Evolutionary conservation across 495 filamentous ascomycete species (phyloP).

Genomic region (Penicillium desertorum): DNA sequence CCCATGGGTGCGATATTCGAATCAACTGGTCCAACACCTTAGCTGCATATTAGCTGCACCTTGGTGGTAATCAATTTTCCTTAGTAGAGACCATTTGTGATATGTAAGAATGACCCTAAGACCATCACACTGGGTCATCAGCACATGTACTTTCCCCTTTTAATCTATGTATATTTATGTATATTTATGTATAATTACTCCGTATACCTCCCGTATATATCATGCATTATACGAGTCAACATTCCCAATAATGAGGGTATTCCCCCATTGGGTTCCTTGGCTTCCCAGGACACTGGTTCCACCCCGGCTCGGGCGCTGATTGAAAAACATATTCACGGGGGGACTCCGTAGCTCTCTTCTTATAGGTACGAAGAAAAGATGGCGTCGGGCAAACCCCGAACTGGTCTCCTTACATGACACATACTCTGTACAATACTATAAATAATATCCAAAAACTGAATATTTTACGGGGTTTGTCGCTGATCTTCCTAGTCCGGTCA

Average conservation of each 20-base stretch:
- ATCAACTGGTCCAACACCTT: slow-evolving; percentile 2
- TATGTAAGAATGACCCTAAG: background rate
- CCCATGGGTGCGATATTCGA: slow-evolving; percentile 9
- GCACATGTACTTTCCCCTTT: too few relatives aligned
- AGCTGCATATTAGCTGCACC: slow-evolving; percentile 7
- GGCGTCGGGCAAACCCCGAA: background rate
- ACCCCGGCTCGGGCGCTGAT: background rate
- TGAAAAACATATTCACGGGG: background rate
- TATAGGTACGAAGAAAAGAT: background rate
- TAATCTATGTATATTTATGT: too few relatives aligned
- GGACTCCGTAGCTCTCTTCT: too few relatives aligned
- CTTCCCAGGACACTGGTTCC: slow-evolving; percentile 3
- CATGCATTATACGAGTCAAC: background rate
- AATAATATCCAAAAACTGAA: too few relatives aligned
- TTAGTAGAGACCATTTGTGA: background rate
- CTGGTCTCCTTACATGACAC: background rate
- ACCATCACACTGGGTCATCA: background rate
- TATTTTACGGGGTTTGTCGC: background rate
- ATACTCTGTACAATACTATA: background rate
- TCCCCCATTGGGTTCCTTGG: background rate
- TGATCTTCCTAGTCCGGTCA: background rate
- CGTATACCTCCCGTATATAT: background rate
- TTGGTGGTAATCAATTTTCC: too few relatives aligned
- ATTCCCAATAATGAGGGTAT: background rate
- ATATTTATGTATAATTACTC: too few relatives aligned